A percentile compares a stretch with the other conserved stretches of the same genome.
Conservation (phyloP, 2,329 filamentous ascomycete species). For the Nemania abortiva region DNA sequence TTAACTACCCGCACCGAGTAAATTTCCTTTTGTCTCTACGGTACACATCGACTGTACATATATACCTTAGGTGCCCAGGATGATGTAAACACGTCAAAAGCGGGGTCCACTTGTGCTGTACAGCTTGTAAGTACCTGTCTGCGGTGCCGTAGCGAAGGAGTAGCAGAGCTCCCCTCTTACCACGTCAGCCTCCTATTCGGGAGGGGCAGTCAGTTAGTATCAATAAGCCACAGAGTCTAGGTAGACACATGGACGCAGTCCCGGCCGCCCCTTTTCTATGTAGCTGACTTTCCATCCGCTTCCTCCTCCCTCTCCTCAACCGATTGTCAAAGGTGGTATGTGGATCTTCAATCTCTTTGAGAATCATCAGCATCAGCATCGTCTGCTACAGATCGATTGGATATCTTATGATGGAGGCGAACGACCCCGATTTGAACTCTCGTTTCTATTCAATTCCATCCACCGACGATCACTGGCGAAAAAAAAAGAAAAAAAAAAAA, state of each 20-base stretch:
- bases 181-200: constrained; percentile 28
- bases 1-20: not conserved
- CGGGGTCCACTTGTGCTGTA: too few species aligned
- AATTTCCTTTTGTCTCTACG: not conserved
- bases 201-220: not conserved
- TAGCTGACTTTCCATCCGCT: not conserved
- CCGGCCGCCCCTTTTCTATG: constrained; percentile 2
- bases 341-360: not conserved
- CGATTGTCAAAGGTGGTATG: not conserved
- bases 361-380: not conserved
- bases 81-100: too few species aligned
- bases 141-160: not conserved
- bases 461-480: constrained; percentile 4
- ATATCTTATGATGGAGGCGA: constrained; percentile 1
- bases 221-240: not conserved
- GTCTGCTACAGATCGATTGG: not conserved
- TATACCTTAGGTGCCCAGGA: too few species aligned
- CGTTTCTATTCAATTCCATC: constrained; percentile 1
- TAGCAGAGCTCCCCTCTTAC: constrained; percentile 2
- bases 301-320: not conserved
- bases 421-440: constrained; percentile 7
- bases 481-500: not conserved
- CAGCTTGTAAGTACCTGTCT: constrained; percentile 1
- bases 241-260: not conserved
- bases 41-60: too few species aligned